These are phyloP conservation scores for Phylloporus sp. DNA, from an alignment of 768 basidiomycete species.

Conservation along the genomic window DNA sequence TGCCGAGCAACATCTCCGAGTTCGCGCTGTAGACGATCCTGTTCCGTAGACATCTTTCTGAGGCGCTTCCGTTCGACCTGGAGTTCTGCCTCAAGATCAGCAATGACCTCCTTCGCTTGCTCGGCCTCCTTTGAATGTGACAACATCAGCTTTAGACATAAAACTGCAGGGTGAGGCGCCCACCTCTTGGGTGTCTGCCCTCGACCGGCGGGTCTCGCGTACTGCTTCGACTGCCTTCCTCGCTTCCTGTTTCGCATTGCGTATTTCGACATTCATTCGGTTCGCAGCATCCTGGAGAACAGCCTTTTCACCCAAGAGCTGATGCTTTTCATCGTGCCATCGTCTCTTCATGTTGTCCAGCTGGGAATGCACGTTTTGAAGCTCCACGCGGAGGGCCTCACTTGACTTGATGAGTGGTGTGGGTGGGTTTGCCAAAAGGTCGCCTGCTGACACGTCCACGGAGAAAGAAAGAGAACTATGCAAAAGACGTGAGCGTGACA, in stretches of 20 bases:
- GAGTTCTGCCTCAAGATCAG: conserved; percentile 69
- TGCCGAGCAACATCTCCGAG: conserved; percentile 61
- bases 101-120: conserved; percentile 57
- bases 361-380: conserved; percentile 60
- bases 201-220: conserved; percentile 45
- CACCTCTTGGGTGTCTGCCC: conserved; percentile 54
- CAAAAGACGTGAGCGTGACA: conserved; percentile 6
- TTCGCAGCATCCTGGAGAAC: conserved; percentile 68
- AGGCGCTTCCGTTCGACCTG: conserved; percentile 66
- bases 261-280: conserved; percentile 60
- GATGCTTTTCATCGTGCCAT: conserved; percentile 66
- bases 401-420: conserved; percentile 66
- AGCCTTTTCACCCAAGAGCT: conserved; percentile 66
- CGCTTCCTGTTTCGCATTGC: conserved; percentile 53
- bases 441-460: conserved; percentile 45
- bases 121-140: conserved; percentile 65
- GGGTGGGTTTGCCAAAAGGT: conserved; percentile 54
- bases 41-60: conserved; percentile 59
- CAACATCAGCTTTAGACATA: conserved; percentile 1
- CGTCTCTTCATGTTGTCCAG: conserved; percentile 60
- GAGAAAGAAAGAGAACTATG: conserved; percentile 43
- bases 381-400: conserved; percentile 57
- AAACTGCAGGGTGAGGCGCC: conserved; percentile 9
- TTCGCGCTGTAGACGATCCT: conserved; percentile 58
- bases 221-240: conserved; percentile 52